Percentiles rank a stretch among this genome's conserved stretches.
phyloP scores from a whole-genome alignment of 805 yeast genomes.

The Wickerhamiella musiphila region DNA sequence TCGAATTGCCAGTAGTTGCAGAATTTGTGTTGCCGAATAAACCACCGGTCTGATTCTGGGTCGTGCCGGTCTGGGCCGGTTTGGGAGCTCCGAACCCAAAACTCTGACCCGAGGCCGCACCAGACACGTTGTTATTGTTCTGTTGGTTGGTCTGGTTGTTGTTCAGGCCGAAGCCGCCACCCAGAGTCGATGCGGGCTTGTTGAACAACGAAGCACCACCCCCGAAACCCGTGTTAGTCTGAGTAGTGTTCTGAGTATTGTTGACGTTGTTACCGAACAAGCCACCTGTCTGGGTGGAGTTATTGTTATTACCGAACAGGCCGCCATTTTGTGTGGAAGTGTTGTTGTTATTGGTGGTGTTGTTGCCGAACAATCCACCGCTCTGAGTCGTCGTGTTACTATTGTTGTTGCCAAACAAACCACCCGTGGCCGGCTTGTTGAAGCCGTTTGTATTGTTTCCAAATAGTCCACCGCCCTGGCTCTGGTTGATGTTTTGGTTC shows the following conservation, averaged over 20 bases:
- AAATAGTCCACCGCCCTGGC: constrained; percentile 4
- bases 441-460: no score
- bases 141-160: constrained; percentile 16
- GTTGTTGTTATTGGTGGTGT: constrained; percentile 8
- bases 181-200: constrained; percentile 8
- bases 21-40: constrained; percentile 12
- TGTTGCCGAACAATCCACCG: constrained; percentile 23
- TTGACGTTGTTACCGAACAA: constrained; percentile 19
- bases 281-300: constrained; percentile 13
- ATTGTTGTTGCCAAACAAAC: constrained; percentile 13
- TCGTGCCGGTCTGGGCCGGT: constrained; percentile 1
- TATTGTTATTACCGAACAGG: constrained; percentile 11
- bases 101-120: constrained; percentile 1
- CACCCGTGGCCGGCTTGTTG: constrained; percentile 13
- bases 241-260: constrained; percentile 2
- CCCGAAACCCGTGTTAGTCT: no score
- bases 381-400: constrained; percentile 12
- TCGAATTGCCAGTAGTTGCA: constrained; percentile 12
- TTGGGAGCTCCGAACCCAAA: constrained; percentile 4
- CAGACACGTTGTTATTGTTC: neutral
- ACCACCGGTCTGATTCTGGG: constrained; percentile 7
- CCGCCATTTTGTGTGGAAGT: no score
- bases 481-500: constrained; percentile 6
- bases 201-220: constrained; percentile 15
- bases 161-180: constrained; percentile 20